phyloP scores from a whole-genome alignment of 768 basidiomycete species.

The Gloeopeniophorella convolvens region DNA sequence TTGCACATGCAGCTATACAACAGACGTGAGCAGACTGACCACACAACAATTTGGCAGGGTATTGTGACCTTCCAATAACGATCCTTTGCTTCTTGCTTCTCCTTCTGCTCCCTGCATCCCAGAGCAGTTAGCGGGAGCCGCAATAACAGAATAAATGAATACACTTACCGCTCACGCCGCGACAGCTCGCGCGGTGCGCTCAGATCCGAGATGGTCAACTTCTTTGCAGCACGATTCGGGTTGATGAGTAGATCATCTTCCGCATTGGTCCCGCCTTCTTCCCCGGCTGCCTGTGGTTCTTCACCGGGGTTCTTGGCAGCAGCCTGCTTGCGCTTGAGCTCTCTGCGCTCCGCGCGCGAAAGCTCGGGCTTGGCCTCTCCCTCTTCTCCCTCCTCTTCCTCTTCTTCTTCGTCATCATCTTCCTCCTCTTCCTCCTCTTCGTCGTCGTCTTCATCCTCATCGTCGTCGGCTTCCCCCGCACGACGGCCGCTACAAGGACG shows the following conservation, averaged over 20 bases:
- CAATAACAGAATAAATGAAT: neutral
- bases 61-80: slow-evolving; percentile 86
- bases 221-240: slow-evolving; percentile 69
- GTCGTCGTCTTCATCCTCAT: slow-evolving; percentile 37
- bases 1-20: slow-evolving; percentile 62
- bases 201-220: slow-evolving; percentile 72
- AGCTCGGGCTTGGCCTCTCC: slow-evolving; percentile 48
- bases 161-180: slow-evolving; percentile 55
- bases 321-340: slow-evolving; percentile 73
- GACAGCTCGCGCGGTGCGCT: slow-evolving; percentile 53
- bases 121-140: neutral
- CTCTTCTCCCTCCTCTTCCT: slow-evolving; percentile 25
- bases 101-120: slow-evolving; percentile 70
- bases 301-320: slow-evolving; percentile 38
- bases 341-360: slow-evolving; percentile 64
- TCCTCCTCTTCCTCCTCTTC: slow-evolving; percentile 41
- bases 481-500: slow-evolving; percentile 10
- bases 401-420: slow-evolving; percentile 33
- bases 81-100: slow-evolving; percentile 85
- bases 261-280: slow-evolving; percentile 44
- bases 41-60: too few species aligned
- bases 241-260: slow-evolving; percentile 72
- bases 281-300: slow-evolving; percentile 31
- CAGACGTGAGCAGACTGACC: too few species aligned
- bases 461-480: slow-evolving; percentile 32